Base-by-base conservation (phyloP, 176 grass and related monocot species). In the Aechmea fasciata region DNA sequence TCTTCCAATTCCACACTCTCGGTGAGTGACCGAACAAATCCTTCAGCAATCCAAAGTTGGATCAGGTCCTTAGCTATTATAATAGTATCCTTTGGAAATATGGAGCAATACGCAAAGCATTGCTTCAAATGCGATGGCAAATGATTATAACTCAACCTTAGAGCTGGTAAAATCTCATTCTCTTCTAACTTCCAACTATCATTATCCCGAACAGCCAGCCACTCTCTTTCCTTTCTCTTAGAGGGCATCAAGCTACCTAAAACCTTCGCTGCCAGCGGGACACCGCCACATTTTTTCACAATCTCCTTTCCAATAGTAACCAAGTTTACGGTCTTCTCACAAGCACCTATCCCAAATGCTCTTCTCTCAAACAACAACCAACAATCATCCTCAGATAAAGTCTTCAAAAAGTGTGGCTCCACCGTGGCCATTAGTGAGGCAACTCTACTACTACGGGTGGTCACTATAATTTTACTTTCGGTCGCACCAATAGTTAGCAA, bases 101-200 rank as follows among this genome's bases (percentile, higher is more conserved):
- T 47, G 17, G 72, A 65, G 48, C 79, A 76, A 33, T 65, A 70
- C 20, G 72, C 53, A 76, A 75, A 82, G 52, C 79, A 82, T 10
- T 53, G 66, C n/a, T 76, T 82, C 41, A 48, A 49, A 10, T 65
- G 54, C 9, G 11, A 13, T 2, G 20, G 10, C 61, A 82, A 26
- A 64, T 76, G 65, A 61, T 71, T 50, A 17, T 76, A 82, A 54
- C 79, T 82, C 57, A 82, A 76, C 62, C 4, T 65, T 10, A 82
- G 71, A 53, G 66, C 65, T 52, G 66, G 65, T 29, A 76, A 52
- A 47, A 82, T 51, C 9, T 59, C 18, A 62, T 13, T 29, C 0
- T 41, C 7, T 50, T 69, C 0, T 22, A 69, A 23, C 33, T 75
- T 19, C 78, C 78, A 81, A 66, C 55, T 75, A 47, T 81, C 65